Conservation (phyloP, 2,329 filamentous ascomycete genomes). For the Zymoseptoria crescenta region DNA sequence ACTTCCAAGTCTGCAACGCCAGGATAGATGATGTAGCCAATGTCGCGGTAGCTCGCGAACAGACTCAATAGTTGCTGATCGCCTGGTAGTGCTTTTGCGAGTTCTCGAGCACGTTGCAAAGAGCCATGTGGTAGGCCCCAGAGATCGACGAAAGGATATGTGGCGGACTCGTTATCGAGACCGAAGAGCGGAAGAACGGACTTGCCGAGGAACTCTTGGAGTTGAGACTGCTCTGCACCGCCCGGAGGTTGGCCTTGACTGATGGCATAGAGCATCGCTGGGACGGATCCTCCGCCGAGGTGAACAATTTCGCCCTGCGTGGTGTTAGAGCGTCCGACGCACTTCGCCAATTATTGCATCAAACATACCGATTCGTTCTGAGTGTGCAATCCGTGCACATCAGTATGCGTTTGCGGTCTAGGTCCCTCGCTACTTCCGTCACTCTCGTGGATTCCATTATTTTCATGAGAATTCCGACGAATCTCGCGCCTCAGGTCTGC, state of each 20-base stretch:
- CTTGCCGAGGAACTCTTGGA: conserved; percentile 52
- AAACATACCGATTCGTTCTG: conserved; percentile 40
- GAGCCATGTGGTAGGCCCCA: conserved; percentile 55
- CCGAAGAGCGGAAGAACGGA: conserved; percentile 56
- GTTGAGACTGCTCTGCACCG: conserved; percentile 40
- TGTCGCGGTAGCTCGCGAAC: conserved; percentile 51
- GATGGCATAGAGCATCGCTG: conserved; percentile 50
- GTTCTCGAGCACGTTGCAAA: conserved; percentile 48
- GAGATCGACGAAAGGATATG: conserved; percentile 58
- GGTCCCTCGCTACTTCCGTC: conserved; percentile 12
- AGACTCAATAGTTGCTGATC: conserved; percentile 52
- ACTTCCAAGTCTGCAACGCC: conserved; percentile 49
- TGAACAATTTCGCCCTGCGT: conserved; percentile 54
- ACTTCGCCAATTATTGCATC: neutral
- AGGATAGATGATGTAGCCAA: conserved; percentile 53
- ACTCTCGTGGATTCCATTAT: conserved; percentile 12
- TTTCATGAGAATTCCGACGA: conserved; percentile 13
- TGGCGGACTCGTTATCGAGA: conserved; percentile 56
- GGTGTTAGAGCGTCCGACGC: neutral
- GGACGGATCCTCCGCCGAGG: conserved; percentile 53
- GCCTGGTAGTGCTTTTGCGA: conserved; percentile 51
- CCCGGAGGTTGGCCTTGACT: conserved; percentile 34
- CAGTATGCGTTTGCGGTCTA: conserved; percentile 30
- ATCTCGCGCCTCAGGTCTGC: conserved; percentile 35
- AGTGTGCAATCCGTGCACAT: conserved; percentile 52